Conservation (phyloP, 306 rosid species). For the Gastrolobium bilobum region DNA sequence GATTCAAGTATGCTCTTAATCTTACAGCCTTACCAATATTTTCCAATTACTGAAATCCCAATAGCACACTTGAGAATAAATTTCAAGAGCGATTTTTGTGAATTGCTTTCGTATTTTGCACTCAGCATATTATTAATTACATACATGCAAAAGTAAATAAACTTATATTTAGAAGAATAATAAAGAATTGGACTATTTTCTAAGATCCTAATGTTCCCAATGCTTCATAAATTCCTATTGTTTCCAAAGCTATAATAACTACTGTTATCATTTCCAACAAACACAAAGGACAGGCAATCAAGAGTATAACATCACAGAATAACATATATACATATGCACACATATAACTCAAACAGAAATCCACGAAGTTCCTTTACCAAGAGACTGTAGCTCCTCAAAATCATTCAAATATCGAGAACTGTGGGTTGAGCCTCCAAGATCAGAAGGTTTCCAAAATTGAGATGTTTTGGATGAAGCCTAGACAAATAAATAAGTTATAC, state of each 20-base stretch:
- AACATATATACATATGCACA: neutral
- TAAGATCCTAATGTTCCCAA: constrained; percentile 16
- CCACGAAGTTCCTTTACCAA: constrained; percentile 68
- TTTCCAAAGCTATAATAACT: constrained; percentile 29
- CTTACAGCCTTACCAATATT: neutral
- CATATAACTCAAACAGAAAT: constrained; percentile 35
- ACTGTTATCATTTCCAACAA: constrained; percentile 23
- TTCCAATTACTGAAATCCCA: neutral
- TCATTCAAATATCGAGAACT: constrained; percentile 94
- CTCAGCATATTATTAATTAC: too few species aligned
- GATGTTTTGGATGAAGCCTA: constrained; percentile 79
- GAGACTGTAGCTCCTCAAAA: constrained; percentile 91
- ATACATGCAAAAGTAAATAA: too few species aligned
- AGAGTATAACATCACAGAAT: constrained; percentile 30
- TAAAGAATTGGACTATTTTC: neutral
- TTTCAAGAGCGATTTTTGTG: too few species aligned
- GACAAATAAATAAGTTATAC: constrained; percentile 35
- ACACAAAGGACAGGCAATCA: constrained; percentile 35
- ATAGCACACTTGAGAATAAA: too few species aligned
- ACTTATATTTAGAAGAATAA: neutral
- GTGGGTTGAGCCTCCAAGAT: constrained; percentile 67
- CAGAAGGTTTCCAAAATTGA: constrained; percentile 85
- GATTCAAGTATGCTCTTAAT: neutral
- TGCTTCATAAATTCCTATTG: neutral
- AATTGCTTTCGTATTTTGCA: too few species aligned